Base-by-base conservation (phyloP, 2,329 filamentous ascomycete species). In the Epichloe sylvatica region DNA sequence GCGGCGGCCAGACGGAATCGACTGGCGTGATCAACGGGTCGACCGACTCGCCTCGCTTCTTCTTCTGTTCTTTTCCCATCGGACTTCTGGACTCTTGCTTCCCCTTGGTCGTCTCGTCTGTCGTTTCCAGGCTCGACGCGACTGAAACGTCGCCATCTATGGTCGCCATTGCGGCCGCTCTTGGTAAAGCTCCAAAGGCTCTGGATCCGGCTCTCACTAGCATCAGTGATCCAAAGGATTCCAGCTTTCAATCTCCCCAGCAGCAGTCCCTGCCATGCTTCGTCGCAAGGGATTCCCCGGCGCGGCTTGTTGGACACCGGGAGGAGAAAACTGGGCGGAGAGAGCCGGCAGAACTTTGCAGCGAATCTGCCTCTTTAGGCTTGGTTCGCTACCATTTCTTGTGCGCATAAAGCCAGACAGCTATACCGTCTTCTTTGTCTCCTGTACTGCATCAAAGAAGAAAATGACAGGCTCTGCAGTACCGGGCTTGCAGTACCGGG, bases 1-100 rank as follows among this genome's bases (percentile, higher is more conserved):
- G 89, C 50, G 70, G 68, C 8, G 76, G 77, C 72, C 70, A 75
- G 21, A 67, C 56, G 19, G 44, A 36, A 11, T 15, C 33, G 25
- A 50, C 40, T 11, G 47, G 51, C n/a, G 47, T 47, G 12, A 47
- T 45, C 15, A 40, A 19, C 1, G 48, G 19, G 5, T 19, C 47
- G 9, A 37, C 30, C 2, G 41, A 11, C 23, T 38, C 30, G 11
- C 13, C 34, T 13, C 23, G 41, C 15, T 5, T 19, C 34, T 45
- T 45, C 35, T n/a, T 25, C 21, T 43, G 38, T 9, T 33, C 21
- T 19, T 42, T 23, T 12, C 15, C 33, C 19, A 17, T 30, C 15
- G 21, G 17, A 4, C 13, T 46, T 34, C 46, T 36, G 3, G 51
- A 50, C 19, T 47, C 35, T 8, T 41, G 21, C 11, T 50, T 50